Base-by-base conservation (phyloP, 108 stramenopile genomes). In the Discostella stelligeroides region DNA sequence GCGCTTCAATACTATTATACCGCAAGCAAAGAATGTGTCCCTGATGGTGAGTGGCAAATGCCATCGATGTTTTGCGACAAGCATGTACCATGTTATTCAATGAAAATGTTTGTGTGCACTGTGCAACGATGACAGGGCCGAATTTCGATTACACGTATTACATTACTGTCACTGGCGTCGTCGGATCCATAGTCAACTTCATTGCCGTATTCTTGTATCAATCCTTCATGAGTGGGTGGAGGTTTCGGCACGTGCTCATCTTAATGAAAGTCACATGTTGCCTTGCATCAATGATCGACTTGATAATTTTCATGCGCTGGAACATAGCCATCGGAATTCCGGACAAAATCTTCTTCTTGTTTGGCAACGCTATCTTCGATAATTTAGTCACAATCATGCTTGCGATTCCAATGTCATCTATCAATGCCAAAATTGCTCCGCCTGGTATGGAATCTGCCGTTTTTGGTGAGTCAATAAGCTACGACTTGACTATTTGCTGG, bases 361-460 rank as follows among this genome's bases (percentile, higher is more conserved):
- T 80, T 15, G 79, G 79, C 8, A 80, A 80, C 48, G 68, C 79
- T 1, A 61, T 80, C 9, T 80, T 80, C 21, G 79, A 74, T 13
- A 80, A 75, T 59, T 28, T 80, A 10, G 68, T 80, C 0, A 20
- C 5, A 10, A 75, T 63, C 12, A 13, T 80, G 20, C 60, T 60
- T 13, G 28, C 47, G 0, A 69, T 80, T 15, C 69, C 79, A 6
- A 71, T 76, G 61, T 63, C 51, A 13, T 39, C 55, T 3, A 63
- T 80, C 14, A 71, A 70, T 46, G 74, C 74, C 23, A 80, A 80
- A 69, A 61, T 75, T 41, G 28, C 68, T 14, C 72, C 72, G 2
- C 71, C 71, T 18, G 79, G 79, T 7, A 80, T 80, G 79, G 79
- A 80, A 59, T 63, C 60, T 18, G 79, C 79, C 13, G 73, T 80